Evolutionary conservation across 805 yeast species (phyloP), one percentile per base, ranked within the genome.

Genomic region (Candida sithepensis): DNA sequence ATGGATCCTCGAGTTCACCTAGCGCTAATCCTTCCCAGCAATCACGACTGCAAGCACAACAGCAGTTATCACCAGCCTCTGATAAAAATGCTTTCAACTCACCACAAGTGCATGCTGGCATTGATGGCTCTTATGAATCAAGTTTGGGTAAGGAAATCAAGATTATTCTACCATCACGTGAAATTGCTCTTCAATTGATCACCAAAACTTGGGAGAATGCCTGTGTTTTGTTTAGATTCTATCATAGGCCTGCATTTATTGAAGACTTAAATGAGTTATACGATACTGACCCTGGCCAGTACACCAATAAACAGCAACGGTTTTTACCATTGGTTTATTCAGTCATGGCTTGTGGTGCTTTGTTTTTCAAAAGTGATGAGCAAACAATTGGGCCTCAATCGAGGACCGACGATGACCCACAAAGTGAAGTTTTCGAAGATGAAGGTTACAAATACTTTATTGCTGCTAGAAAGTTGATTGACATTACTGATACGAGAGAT

Each of bases 271-370:
- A 86, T 55, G 79, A 85, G 46, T 68, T 89, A 23, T 89, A 88
- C 65, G 84, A 82, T 39, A 75, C 87, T 9, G 90, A 85, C 57
- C 92, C 95, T 0, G 73, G 76, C 14, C 78, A 78, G 48, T 85
- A 82, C 63, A 81, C 88, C 2, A 82, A 84, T 53, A 76, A 85
- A 49, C 95, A 88, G 61, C 84, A 79, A 50, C 77, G 81, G 55
- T 85, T 88, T 52, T 67, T 88, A 44, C 96, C 96, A 0, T 73
- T 90, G 50, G 81, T 89, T 38, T 89, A 89, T 66, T 80, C 94
- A 1, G 86, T 88, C n/a, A 74, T 90, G 68, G 96, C 96, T 0
- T 88, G 89, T 53, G 97, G 97, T 14, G 87, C 89, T 3, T 69
- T 89, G 33, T 88, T 90, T 56, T 75, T 79, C 33, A 82, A 82